A percentile compares a stretch with the other conserved stretches of the same genome.
These are phyloP conservation scores for Aspergillus cejpii DNA, from an alignment of 2,329 filamentous ascomycete species.

Conservation along the genomic window DNA sequence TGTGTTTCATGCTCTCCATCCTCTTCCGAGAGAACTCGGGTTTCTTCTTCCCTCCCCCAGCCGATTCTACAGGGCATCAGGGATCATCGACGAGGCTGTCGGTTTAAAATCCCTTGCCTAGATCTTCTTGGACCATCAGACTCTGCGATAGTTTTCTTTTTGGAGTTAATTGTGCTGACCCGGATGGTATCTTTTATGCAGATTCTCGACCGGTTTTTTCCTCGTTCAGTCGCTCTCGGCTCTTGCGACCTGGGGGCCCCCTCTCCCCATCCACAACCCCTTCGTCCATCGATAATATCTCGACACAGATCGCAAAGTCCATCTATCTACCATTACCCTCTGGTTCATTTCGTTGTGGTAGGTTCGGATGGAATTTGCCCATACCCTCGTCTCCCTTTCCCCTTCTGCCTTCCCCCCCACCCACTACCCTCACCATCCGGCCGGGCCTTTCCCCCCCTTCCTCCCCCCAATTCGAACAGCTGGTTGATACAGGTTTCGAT, in stretches of 20 bases:
- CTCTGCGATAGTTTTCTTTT: constrained; percentile 12
- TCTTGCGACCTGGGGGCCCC: constrained; percentile 31
- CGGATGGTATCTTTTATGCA: constrained; percentile 17
- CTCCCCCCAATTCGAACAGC: constrained; percentile 24
- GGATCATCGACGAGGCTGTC: constrained; percentile 18
- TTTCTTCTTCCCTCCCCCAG: constrained; percentile 25
- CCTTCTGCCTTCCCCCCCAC: constrained; percentile 19
- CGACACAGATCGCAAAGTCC: constrained; percentile 29
- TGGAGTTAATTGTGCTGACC: constrained; percentile 24
- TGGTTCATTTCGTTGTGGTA: constrained; percentile 31
- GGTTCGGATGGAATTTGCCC: constrained; percentile 33
- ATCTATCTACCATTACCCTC: constrained; percentile 24
- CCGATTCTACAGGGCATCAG: constrained; percentile 26
- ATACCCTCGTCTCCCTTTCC: constrained; percentile 21
- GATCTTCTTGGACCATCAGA: constrained; percentile 11
- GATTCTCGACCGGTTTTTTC: constrained; percentile 23
- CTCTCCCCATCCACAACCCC: constrained; percentile 20
- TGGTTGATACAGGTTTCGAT: constrained; percentile 31
- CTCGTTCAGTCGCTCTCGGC: constrained; percentile 30
- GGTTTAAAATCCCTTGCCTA: constrained; percentile 16
- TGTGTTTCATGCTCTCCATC: constrained; percentile 29
- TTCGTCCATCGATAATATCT: constrained; percentile 26
- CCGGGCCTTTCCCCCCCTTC: constrained; percentile 13
- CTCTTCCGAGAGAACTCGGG: constrained; percentile 29
- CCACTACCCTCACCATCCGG: constrained; percentile 23